Base-by-base conservation (phyloP, 2,329 filamentous ascomycete species). In the Botrytis tulipae region DNA sequence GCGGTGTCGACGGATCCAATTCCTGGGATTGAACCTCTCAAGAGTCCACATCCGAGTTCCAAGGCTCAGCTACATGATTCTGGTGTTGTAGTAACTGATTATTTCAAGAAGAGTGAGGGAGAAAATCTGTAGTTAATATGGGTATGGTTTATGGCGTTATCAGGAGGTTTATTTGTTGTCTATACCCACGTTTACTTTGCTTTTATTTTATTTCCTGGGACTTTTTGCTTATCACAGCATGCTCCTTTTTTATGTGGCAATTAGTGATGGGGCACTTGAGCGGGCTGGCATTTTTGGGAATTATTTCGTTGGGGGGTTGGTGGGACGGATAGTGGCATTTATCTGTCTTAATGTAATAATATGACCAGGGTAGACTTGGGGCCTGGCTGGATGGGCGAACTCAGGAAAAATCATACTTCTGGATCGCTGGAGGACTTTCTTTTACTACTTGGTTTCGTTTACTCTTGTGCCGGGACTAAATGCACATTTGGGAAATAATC, bases 171-270 rank as follows among this genome's bases (percentile, higher is more conserved):
- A 57, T 61, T 73, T 42, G 60, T 70, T 63, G 57, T 59, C 70
- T 75, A 75, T 75, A 75, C 74, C 74, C 74, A 74, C 25, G 8
- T 67, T 65, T 44, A 42, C 69, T 69, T 69, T 61, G 57, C 59
- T 73, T 69, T 69, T 35, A 57, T 44, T 63, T 44, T 54, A 62
- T 63, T 65, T 46, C n/a, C 46, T 25, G 46, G 46, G n/a, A n/a
- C 22, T n/a, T 61, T 70, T 70, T 44, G 51, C 67, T 70, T 60
- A 59, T 61, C 35, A 42, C 37, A n/a, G 25, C 35, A 54, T 40
- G 35, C n/a, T 70, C 60, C 54, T 68, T 70, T 57, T 40, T 59
- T 35, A 44, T 37, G 29, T 40, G 37, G 37, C 57, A 70, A 70
- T 35, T 42, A 18, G 42, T 44, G n/a, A 42, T 70, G 67, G 65